These are phyloP conservation scores for Chamaenerion angustifolium DNA, from an alignment of 345 rosid species.

Conservation along the genomic window DNA sequence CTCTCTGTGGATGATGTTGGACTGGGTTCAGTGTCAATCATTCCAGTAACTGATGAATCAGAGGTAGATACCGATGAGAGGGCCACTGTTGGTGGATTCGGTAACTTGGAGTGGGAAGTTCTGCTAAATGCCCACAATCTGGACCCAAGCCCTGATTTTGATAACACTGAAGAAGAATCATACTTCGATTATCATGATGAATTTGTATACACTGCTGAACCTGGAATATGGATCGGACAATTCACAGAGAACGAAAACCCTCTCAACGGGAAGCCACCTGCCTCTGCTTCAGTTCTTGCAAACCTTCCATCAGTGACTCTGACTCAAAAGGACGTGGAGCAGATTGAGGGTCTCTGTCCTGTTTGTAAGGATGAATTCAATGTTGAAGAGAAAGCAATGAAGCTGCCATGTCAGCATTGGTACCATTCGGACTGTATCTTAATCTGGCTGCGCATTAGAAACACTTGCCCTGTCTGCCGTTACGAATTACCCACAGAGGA, in stretches of 20 bases:
- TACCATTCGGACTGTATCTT: constrained; percentile 80
- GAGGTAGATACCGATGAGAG: constrained; percentile 29
- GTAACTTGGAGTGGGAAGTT: constrained; percentile 68
- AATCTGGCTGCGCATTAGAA: constrained; percentile 79
- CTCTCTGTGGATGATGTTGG: constrained; percentile 44
- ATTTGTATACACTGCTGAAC: constrained; percentile 46
- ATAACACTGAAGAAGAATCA: constrained; percentile 22
- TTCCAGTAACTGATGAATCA: constrained; percentile 25
- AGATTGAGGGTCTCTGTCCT: constrained; percentile 42
- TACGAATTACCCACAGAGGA: constrained; percentile 80
- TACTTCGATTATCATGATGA: constrained; percentile 44
- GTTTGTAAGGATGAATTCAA: constrained; percentile 71
- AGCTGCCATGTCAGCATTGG: constrained; percentile 66
- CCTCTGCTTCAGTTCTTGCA: constrained; percentile 46
- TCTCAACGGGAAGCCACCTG: constrained; percentile 49
- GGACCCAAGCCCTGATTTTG: constrained; percentile 34
- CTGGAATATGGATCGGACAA: constrained; percentile 65
- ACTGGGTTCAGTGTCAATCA: constrained; percentile 40
- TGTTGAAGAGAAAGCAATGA: constrained; percentile 46
- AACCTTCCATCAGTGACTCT: constrained; percentile 40
- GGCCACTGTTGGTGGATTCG: constrained; percentile 20
- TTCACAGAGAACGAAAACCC: constrained; percentile 59
- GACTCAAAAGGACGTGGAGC: constrained; percentile 33
- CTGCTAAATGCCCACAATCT: constrained; percentile 52
- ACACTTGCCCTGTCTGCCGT: constrained; percentile 88